Conservation (phyloP, 345 rosid genomes). For the Acer negundo region DNA sequence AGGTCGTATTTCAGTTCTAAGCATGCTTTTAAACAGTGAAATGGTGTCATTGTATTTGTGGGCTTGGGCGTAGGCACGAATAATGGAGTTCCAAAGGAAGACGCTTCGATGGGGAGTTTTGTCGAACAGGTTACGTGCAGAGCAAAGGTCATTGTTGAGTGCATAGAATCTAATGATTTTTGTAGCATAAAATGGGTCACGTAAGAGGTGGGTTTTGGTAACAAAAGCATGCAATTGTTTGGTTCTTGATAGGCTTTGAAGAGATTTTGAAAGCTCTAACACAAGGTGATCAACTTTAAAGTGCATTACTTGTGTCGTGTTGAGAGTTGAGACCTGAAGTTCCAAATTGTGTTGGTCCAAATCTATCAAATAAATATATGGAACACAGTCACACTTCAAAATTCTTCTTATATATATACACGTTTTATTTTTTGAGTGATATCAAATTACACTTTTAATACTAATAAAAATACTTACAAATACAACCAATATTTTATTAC, state of each 20-base stretch:
- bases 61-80: slow-evolving; percentile 68
- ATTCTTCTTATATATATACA: too few relatives aligned
- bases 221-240: slow-evolving; percentile 67
- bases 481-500: not conserved
- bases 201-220: slow-evolving; percentile 45
- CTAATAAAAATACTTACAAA: too few relatives aligned
- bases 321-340: not conserved
- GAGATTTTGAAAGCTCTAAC: slow-evolving; percentile 47
- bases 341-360: not conserved
- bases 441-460: not conserved
- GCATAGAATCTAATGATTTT: slow-evolving; percentile 55
- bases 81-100: slow-evolving; percentile 81
- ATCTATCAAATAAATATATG: too few relatives aligned
- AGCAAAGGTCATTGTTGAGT: slow-evolving; percentile 40
- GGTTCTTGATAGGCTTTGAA: slow-evolving; percentile 53
- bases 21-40: slow-evolving; percentile 50
- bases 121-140: slow-evolving; percentile 77
- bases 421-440: too few relatives aligned
- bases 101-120: slow-evolving; percentile 66
- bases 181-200: slow-evolving; percentile 72
- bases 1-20: slow-evolving; percentile 47
- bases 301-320: slow-evolving; percentile 24
- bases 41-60: slow-evolving; percentile 35
- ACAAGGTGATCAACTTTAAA: slow-evolving; percentile 30
- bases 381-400: too few relatives aligned